Conservation (phyloP, 148 eudicot species). For the Chenopodium formosanum region DNA sequence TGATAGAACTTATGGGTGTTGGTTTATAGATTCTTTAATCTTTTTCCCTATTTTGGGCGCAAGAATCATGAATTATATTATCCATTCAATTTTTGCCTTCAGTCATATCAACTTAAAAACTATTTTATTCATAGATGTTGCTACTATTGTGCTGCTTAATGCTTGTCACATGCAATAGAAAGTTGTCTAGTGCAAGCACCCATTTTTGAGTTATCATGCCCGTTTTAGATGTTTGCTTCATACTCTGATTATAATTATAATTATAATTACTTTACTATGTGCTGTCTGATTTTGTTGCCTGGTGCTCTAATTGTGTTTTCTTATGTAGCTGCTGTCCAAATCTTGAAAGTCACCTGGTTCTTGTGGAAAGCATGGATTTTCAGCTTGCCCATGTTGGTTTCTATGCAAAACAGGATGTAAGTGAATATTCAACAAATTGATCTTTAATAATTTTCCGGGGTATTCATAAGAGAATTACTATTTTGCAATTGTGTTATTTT, state of each 20-base stretch:
- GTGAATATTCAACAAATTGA: slow-evolving; percentile 15
- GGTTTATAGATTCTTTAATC: background rate
- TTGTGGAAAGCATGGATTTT: slow-evolving; percentile 89
- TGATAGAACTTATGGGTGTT: background rate
- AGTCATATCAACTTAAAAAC: background rate
- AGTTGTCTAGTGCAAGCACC: background rate
- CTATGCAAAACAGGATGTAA: slow-evolving; percentile 85
- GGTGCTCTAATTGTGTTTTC: slow-evolving; percentile 1
- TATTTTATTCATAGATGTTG: background rate
- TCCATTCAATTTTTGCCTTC: background rate
- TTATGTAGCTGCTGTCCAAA: slow-evolving; percentile 85
- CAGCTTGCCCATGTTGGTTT: slow-evolving; percentile 78
- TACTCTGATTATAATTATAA: no score
- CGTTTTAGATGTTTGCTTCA: background rate
- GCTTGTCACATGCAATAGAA: background rate
- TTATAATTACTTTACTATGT: background rate
- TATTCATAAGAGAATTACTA: background rate
- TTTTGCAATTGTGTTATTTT: background rate
- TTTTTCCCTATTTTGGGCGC: background rate
- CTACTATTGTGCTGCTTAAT: background rate
- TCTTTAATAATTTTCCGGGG: background rate
- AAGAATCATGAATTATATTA: background rate
- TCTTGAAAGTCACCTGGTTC: slow-evolving; percentile 77
- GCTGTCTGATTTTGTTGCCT: background rate
- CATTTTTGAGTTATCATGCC: background rate